A percentile compares a stretch with the other conserved stretches of the same genome.
These are phyloP conservation scores for Phlebopus sp. DNA, from an alignment of 1,284 basidiomycete genomes.

Conservation along the genomic window DNA sequence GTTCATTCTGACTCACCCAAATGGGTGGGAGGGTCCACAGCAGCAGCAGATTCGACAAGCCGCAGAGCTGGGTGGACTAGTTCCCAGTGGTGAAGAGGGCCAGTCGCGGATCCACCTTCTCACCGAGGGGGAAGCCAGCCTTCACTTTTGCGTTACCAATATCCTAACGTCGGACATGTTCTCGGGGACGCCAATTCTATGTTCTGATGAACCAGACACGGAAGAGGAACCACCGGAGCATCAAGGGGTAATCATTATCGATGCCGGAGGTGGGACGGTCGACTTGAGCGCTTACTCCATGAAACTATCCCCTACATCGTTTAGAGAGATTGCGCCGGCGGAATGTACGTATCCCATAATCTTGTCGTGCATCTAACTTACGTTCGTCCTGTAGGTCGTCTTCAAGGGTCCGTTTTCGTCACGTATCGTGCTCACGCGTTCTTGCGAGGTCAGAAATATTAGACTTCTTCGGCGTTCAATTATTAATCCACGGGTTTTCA, in stretches of 20 bases:
- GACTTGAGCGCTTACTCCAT: conserved; percentile 48
- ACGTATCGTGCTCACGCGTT: conserved; percentile 37
- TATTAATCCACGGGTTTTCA: conserved; percentile 22
- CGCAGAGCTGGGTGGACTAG: conserved; percentile 31
- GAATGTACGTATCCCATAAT: conserved; percentile 31
- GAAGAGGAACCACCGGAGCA: conserved; percentile 3
- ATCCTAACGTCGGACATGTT: conserved; percentile 32
- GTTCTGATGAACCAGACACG: conserved; percentile 10
- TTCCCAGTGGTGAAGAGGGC: conserved; percentile 24
- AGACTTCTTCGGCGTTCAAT: too few relatives aligned
- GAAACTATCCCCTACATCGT: conserved; percentile 14
- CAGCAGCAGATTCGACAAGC: conserved; percentile 37
- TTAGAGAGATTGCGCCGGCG: conserved; percentile 37
- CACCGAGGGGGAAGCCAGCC: conserved; percentile 48
- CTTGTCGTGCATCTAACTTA: background rate
- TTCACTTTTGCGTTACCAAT: conserved; percentile 43
- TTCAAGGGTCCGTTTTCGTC: conserved; percentile 38
- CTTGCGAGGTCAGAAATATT: conserved; percentile 35
- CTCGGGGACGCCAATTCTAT: conserved; percentile 22
- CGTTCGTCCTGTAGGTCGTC: conserved; percentile 19
- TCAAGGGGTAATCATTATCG: conserved; percentile 48
- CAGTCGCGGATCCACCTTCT: conserved; percentile 40
- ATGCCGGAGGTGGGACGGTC: conserved; percentile 54
- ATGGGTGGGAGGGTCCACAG: conserved; percentile 42
- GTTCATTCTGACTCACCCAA: conserved; percentile 39